Evolutionary conservation across 768 basidiomycete species (phyloP), one percentile per base, ranked within the genome.

Genomic region (Crassisporium funariophilum): DNA sequence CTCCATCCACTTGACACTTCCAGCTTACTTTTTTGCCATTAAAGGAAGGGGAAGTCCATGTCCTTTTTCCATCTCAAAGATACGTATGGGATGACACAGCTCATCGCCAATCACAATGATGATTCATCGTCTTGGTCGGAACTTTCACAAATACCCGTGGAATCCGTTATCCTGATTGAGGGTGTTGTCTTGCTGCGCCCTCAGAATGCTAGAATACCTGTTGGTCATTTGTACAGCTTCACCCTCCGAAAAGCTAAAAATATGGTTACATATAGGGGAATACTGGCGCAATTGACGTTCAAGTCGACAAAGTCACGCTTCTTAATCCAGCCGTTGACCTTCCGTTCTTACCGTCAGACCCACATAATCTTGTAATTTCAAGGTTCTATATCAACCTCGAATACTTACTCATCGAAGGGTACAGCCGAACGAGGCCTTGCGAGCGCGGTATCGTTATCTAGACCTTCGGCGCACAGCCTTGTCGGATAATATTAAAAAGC

Each of bases 21-120:
- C 59, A 54, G 55, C 67, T 74, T 55, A 75, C 58, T 59, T 60
- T 51, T 58, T 58, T 61, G 50, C 57, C 53, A 58, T 61, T 56
- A 61, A 71, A 93, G 90, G 23, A 85, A 85, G 66, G 75, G 84
- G 44, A 84, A 82, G 66, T 68, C 66, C 41, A 69, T 93, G 36
- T 88, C 88, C 46, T 98, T 98, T 74, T 91, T 88, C 71, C 85
- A 84, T 23, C 78, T 97, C 62, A 87, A 82, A 59, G 93, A 95
- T 66, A 75, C 84, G 34, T 76, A 77, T 53, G 89, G 90, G 25
- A 81, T 76, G 0, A 80, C 86, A 2, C 94, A 98, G 67, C 83
- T 98, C 49, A 77, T 91, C 61, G 76, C 82, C 35, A 68, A 79
- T 61, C 77, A 80, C 54, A 59, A 71, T 52, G 53, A 66, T 52